These are phyloP conservation scores for Apiosordaria backusii DNA, from an alignment of 495 filamentous ascomycete species.

Conservation along the genomic window DNA sequence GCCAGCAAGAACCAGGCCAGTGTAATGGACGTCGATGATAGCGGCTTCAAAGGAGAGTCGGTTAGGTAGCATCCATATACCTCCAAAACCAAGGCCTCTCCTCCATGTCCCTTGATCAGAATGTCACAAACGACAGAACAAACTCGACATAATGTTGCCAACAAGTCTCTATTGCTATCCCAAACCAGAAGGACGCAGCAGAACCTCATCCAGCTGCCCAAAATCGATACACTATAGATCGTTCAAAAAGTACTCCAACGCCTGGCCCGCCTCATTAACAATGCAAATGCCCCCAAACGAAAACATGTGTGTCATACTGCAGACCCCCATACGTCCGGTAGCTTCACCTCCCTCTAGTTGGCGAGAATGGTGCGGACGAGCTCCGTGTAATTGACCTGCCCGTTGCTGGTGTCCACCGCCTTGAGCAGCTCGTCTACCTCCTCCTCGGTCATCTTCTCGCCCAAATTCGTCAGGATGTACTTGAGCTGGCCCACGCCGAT, in stretches of 20 bases:
- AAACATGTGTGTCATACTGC: slow-evolving; percentile 3
- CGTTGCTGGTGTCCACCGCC: slow-evolving; percentile 88
- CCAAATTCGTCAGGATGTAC: slow-evolving; percentile 94
- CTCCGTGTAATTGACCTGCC: slow-evolving; percentile 95
- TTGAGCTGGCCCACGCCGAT: slow-evolving; percentile 95
- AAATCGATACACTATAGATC: slow-evolving; percentile 31
- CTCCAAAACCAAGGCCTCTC: no score
- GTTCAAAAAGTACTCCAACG: slow-evolving; percentile 32
- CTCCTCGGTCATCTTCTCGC: slow-evolving; percentile 98
- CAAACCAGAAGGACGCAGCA: slow-evolving; percentile 16
- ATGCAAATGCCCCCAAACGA: slow-evolving; percentile 25
- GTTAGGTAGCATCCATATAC: no score
- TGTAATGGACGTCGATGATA: no score
- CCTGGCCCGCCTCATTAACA: slow-evolving; percentile 22
- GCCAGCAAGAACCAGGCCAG: no score
- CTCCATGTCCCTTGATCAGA: background rate
- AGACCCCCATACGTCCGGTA: slow-evolving; percentile 6
- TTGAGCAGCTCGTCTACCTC: slow-evolving; percentile 98
- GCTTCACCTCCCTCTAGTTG: slow-evolving; percentile 55
- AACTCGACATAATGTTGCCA: slow-evolving; percentile 1
- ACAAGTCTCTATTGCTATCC: slow-evolving; percentile 15
- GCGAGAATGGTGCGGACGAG: slow-evolving; percentile 92
- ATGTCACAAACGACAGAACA: background rate
- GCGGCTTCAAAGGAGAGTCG: no score
- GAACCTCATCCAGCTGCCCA: slow-evolving; percentile 23